A percentile compares a stretch with the other conserved stretches of the same genome.
Conservation (phyloP, 768 basidiomycete species). For the Botryobasidium botryosum region DNA sequence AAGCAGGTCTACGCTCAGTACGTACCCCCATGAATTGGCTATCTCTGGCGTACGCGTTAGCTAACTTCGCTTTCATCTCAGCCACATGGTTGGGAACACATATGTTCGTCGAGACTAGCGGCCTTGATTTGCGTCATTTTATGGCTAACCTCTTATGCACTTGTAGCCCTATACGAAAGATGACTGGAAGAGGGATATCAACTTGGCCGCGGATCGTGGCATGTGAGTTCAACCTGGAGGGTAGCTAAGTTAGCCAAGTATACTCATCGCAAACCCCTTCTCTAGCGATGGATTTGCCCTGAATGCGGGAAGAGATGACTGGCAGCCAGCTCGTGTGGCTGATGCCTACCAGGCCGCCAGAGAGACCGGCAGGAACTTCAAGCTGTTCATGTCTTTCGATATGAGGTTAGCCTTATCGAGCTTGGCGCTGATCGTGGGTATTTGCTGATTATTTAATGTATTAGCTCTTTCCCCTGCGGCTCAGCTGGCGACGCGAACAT, state of each 20-base stretch:
- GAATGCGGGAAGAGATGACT: conserved; percentile 23
- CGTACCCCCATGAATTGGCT: too few species aligned
- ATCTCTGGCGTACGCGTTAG: too few species aligned
- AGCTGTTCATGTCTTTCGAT: conserved; percentile 63
- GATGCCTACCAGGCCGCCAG: conserved; percentile 26
- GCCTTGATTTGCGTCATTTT: neutral
- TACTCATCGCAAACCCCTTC: conserved; percentile 22
- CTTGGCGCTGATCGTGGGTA: conserved; percentile 17
- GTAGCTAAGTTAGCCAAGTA: neutral
- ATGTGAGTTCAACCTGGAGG: neutral
- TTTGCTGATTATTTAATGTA: neutral
- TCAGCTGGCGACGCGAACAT: conserved; percentile 30
- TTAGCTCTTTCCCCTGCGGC: conserved; percentile 32
- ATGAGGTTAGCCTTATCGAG: conserved; percentile 19
- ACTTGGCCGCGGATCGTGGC: conserved; percentile 7
- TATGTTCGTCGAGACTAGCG: conserved; percentile 5
- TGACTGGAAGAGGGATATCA: conserved; percentile 9
- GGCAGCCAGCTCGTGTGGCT: conserved; percentile 19
- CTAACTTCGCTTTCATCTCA: too few species aligned
- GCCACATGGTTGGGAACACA: conserved; percentile 11
- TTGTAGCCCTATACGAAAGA: conserved; percentile 8
- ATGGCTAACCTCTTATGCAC: neutral
- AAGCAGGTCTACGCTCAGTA: too few species aligned
- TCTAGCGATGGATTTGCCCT: conserved; percentile 24
- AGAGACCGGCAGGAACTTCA: conserved; percentile 29